phyloP scores from a whole-genome alignment of 148 eudicot species.

The Chenopodium berlandieri region DNA sequence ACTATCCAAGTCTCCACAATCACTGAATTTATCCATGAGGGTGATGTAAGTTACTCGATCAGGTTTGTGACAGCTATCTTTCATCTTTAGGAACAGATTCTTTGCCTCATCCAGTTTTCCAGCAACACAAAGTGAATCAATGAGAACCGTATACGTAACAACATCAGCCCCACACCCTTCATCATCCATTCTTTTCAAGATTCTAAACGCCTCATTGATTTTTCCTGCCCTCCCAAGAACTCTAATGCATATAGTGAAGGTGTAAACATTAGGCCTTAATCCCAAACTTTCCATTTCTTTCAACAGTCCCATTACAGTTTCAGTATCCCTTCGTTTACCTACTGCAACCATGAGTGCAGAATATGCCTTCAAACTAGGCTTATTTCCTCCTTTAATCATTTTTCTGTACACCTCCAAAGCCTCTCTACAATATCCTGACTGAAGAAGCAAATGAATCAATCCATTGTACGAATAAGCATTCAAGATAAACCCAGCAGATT shows the following conservation, averaged over 20 bases:
- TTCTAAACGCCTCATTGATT: constrained; percentile 42
- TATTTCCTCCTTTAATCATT: constrained; percentile 63
- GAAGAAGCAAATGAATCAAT: constrained; percentile 74
- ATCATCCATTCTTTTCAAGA: constrained; percentile 53
- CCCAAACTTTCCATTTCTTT: constrained; percentile 84
- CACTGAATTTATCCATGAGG: constrained; percentile 75
- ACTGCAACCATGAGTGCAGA: constrained; percentile 96
- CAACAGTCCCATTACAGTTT: constrained; percentile 68
- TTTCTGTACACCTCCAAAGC: constrained; percentile 71
- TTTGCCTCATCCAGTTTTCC: constrained; percentile 70
- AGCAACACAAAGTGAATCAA: constrained; percentile 76
- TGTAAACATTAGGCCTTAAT: constrained; percentile 82
- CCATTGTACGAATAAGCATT: constrained; percentile 91
- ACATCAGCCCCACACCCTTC: constrained; percentile 94
- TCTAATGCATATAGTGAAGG: constrained; percentile 88
- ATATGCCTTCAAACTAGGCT: constrained; percentile 88
- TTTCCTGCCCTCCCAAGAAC: constrained; percentile 62
- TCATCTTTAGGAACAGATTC: constrained; percentile 69
- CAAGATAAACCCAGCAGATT: constrained; percentile 57
- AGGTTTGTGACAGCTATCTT: constrained; percentile 63
- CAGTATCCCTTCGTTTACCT: constrained; percentile 81
- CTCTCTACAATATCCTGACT: constrained; percentile 66
- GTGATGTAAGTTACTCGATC: constrained; percentile 93
- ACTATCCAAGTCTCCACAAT: constrained; percentile 62
- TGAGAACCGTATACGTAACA: constrained; percentile 74